Percentiles rank a stretch among this genome's conserved stretches.
Conservation (phyloP, 2,329 filamentous ascomycete genomes). For the Penicillium sp. region DNA sequence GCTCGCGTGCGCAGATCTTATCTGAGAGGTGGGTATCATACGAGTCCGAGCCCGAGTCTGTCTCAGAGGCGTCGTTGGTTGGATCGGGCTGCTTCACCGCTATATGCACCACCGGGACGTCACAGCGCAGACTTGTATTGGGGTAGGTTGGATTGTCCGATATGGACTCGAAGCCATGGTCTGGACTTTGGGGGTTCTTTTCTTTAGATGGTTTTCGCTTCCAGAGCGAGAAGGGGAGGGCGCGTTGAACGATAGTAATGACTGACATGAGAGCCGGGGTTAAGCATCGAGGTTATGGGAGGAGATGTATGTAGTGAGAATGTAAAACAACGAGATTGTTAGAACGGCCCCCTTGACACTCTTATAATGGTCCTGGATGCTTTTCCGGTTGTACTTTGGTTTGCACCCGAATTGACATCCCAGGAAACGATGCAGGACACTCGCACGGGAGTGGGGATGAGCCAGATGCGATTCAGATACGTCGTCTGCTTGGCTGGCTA, state of each 20-base stretch:
- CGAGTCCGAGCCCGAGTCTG: constrained; percentile 9
- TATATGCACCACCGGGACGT: constrained; percentile 22
- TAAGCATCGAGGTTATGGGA: constrained; percentile 4
- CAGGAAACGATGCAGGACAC: constrained; percentile 14
- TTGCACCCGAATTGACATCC: constrained; percentile 8
- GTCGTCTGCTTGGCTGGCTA: constrained; percentile 20
- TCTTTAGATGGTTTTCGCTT: constrained; percentile 16
- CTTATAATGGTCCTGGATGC: constrained; percentile 4
- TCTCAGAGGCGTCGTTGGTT: not conserved
- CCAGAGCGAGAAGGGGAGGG: constrained; percentile 19
- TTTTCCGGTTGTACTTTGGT: constrained; percentile 6
- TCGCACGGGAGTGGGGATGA: constrained; percentile 17
- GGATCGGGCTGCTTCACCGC: constrained; percentile 19
- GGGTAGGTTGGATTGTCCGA: constrained; percentile 1
- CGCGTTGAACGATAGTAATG: constrained; percentile 20
- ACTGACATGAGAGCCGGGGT: constrained; percentile 14
- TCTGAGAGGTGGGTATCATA: constrained; percentile 9
- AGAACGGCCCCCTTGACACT: not conserved
- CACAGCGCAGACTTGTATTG: constrained; percentile 14
- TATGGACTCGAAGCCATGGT: constrained; percentile 1
- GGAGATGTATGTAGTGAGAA: not conserved
- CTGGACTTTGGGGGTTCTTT: not conserved
- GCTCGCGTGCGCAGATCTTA: constrained; percentile 11
- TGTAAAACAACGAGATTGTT: not conserved
- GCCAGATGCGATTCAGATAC: constrained; percentile 7